Percentiles rank a stretch among this genome's conserved stretches.
These are phyloP conservation scores for Uncinocarpus reesii DNA, from an alignment of 2,329 filamentous ascomycete genomes.

Conservation along the genomic window DNA sequence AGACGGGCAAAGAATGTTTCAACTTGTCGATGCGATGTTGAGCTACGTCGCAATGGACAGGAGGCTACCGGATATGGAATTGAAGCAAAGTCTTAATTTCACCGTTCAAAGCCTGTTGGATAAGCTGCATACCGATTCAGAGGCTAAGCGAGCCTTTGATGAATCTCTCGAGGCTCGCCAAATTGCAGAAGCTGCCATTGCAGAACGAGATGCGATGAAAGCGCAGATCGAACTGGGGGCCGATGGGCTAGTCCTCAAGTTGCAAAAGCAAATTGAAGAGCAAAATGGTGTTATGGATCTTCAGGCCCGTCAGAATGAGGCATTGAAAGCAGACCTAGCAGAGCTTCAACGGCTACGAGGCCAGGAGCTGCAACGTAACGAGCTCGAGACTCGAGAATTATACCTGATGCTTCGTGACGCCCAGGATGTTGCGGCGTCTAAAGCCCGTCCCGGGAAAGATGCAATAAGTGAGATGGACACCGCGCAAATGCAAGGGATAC, in stretches of 20 bases:
- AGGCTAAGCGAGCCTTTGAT: slow-evolving; percentile 83
- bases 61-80: slow-evolving; percentile 86
- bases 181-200: slow-evolving; percentile 89
- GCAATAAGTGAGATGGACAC: slow-evolving; percentile 55
- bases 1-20: slow-evolving; percentile 88
- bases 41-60: slow-evolving; percentile 98
- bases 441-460: slow-evolving; percentile 46
- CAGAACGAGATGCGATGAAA: slow-evolving; percentile 90
- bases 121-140: slow-evolving; percentile 91
- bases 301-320: slow-evolving; percentile 73
- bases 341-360: slow-evolving; percentile 75
- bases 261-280: slow-evolving; percentile 90
- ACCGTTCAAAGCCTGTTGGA: slow-evolving; percentile 92
- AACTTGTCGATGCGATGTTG: slow-evolving; percentile 96
- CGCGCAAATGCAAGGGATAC: slow-evolving; percentile 74
- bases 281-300: slow-evolving; percentile 84
- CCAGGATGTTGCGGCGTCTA: slow-evolving; percentile 86
- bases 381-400: slow-evolving; percentile 88
- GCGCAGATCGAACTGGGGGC: slow-evolving; percentile 81
- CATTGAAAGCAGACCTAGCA: slow-evolving; percentile 78
- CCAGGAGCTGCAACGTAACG: slow-evolving; percentile 86
- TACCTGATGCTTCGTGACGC: slow-evolving; percentile 98
- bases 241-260: slow-evolving; percentile 81
- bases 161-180: slow-evolving; percentile 83
- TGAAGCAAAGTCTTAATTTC: slow-evolving; percentile 95